Base-by-base conservation (phyloP, 176 grass and related monocot genomes). In the Eleusine coracana region DNA sequence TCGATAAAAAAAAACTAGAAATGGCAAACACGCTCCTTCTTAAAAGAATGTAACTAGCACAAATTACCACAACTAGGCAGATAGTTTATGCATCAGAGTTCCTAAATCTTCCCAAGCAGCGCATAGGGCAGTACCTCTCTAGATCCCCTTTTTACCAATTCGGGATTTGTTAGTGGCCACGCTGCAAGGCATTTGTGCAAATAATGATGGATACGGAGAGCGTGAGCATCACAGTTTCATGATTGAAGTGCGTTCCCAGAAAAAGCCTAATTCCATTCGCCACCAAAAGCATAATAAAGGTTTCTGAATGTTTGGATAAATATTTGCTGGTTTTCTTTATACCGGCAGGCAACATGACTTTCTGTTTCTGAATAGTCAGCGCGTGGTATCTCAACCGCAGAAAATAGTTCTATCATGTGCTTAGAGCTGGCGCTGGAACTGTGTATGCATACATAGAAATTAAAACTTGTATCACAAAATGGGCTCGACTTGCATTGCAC, bases 251-350 rank as follows among this genome's bases (percentile, higher is more conserved):
- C 12, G 55, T 17, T 56, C 63, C 6, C 3, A 41, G 20, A 56
- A 50, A 34, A 51, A 34, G 78, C 49, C 50, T 70, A 55, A 80
- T 54, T 31, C 10, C 10, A 50, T 79, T 66, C 64, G 50, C 78
- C 48, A 69, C 31, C 64, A 68, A 68, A 64, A 16, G 55, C 55
- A n/a, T 21, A 12, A 10, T 52, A 82, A 59, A 58, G 25, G 21
- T 60, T 3, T 50, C 5, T n/a, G 50, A 8, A 4, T 42, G 8
- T 40, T 36, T 56, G 7, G 21, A 56, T 70, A 17, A 23, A 14
- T 78, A 39, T 25, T 6, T 39, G 21, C 27, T 63, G 18, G 66
- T 59, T 72, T 48, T 82, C 27, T 82, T 69, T 56, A 4, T 41
- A 4, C 48, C 21, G 64, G 58, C 52, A 76, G 20, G 31, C 31